Percentiles rank a stretch among this genome's conserved stretches.
These are phyloP conservation scores for Datura wrightii DNA, from an alignment of 257 asterid species.

Conservation along the genomic window DNA sequence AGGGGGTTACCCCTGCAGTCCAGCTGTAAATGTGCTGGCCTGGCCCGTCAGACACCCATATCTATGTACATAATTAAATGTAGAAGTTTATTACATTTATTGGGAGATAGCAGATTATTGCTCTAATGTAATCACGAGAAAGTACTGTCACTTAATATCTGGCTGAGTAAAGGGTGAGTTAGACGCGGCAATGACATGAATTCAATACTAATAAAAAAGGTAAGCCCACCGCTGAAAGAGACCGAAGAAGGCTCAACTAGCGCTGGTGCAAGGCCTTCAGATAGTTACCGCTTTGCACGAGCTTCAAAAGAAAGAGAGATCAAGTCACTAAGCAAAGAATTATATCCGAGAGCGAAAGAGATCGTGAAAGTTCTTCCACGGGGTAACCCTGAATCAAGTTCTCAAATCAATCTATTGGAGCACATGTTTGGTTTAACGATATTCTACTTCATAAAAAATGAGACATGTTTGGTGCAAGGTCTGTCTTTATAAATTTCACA, in stretches of 20 bases:
- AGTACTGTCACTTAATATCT: neutral
- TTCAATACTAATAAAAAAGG: too few relatives aligned
- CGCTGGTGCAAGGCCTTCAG: too few relatives aligned
- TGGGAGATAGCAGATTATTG: slow-evolving; percentile 5
- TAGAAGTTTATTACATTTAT: slow-evolving; percentile 16
- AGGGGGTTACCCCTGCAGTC: neutral
- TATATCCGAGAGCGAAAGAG: neutral
- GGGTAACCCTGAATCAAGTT: neutral
- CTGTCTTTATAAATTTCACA: slow-evolving; percentile 1
- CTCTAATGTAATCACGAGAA: neutral
- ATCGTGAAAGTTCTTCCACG: neutral
- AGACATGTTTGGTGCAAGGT: slow-evolving; percentile 1
- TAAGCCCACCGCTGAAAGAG: too few relatives aligned
- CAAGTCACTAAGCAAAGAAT: neutral
- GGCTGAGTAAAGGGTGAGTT: neutral
- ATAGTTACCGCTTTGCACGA: too few relatives aligned
- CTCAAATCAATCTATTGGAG: too few relatives aligned
- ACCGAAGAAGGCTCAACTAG: too few relatives aligned
- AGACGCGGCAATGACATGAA: neutral
- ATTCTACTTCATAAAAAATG: neutral
- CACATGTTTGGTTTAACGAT: neutral
- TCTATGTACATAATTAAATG: slow-evolving; percentile 10
- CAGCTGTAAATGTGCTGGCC: too few relatives aligned
- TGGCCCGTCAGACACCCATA: neutral
- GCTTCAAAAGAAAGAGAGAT: neutral